phyloP scores from a whole-genome alignment of 495 filamentous ascomycete genomes.

The Penicillium longicatenatum region DNA sequence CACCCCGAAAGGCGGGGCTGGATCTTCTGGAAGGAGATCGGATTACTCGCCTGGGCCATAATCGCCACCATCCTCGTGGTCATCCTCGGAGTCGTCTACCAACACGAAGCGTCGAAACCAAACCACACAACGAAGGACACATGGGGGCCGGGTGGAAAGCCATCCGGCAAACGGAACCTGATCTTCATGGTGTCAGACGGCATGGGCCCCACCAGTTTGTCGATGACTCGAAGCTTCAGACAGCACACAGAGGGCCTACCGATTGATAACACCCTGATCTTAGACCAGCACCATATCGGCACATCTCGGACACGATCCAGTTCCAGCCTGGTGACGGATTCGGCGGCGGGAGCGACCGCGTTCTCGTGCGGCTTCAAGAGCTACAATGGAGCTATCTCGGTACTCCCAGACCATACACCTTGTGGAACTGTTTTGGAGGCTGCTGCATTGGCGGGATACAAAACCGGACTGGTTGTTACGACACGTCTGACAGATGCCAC shows the following conservation, averaged over 20 bases:
- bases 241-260: constrained; percentile 70
- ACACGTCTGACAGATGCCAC: constrained; percentile 96
- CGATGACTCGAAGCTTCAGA: constrained; percentile 78
- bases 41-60: constrained; percentile 83
- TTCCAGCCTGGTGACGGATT: constrained; percentile 85
- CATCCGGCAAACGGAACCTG: constrained; percentile 80
- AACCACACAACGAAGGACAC: constrained; percentile 19
- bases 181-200: constrained; percentile 99
- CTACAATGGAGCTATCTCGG: constrained; percentile 94
- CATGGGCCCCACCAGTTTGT: constrained; percentile 92
- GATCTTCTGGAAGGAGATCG: constrained; percentile 66
- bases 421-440: constrained; percentile 96
- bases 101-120: constrained; percentile 55
- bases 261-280: constrained; percentile 67
- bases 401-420: constrained; percentile 78
- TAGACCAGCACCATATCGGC: constrained; percentile 87
- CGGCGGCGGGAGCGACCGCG: constrained; percentile 91
- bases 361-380: constrained; percentile 91
- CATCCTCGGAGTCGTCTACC: constrained; percentile 71
- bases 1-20: constrained; percentile 38
- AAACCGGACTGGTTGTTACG: constrained; percentile 92
- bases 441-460: constrained; percentile 86
- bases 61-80: constrained; percentile 81
- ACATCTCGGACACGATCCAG: constrained; percentile 83
- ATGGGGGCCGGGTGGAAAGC: constrained; percentile 50